Evolutionary conservation across 352 stramenopile species (phyloP), one percentile per base, ranked within the genome.

Genomic region (Phytophthora palmivora): DNA sequence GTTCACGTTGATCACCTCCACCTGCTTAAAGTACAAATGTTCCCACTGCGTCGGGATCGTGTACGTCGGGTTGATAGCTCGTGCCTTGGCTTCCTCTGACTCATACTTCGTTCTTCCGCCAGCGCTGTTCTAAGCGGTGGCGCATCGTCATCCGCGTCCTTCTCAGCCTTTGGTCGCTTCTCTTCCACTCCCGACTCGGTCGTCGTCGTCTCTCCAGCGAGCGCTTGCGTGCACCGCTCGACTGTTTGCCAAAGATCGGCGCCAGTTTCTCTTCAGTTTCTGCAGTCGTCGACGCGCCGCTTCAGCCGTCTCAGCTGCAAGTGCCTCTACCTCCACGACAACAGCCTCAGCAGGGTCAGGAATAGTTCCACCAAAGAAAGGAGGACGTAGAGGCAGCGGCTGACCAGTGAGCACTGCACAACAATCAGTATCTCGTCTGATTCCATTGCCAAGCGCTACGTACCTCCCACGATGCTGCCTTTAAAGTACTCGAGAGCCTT

Each of bases 41-140:
- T 89, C 83, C 83, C 83, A 92, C 34, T 86, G 83, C 28, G 80
- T 89, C 16, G 83, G 83, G 24, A 89, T 75, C 5, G 83, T 84
- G 53, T 85, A 84, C 19, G 73, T 86, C 24, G 79, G 83, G 55
- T 90, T 83, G 10, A 61, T 81, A 6, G 60, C 76, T 30, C 52
- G 60, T 18, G 57, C 50, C 34, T 64, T 74, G 14, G 58, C 70
- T 16, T 84, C 72, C 30, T 69, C 52, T 1, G 68, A 70, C 16
- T 62, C 52, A 22, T 71, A 78, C 18, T 32, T 69, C 1, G 63
- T 62, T 62, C 47, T 16, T 74, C 52, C 0, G 66, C 22, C 36
- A 77, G 48, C 5, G 49, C 58, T 39, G 63, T 51, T 32, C 68
- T 46, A 1, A 74, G 46, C 0, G 68, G 68, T 5, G 59, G 63